Base-by-base conservation (phyloP, 139 green algal genomes). In the Chlorella sp. region DNA sequence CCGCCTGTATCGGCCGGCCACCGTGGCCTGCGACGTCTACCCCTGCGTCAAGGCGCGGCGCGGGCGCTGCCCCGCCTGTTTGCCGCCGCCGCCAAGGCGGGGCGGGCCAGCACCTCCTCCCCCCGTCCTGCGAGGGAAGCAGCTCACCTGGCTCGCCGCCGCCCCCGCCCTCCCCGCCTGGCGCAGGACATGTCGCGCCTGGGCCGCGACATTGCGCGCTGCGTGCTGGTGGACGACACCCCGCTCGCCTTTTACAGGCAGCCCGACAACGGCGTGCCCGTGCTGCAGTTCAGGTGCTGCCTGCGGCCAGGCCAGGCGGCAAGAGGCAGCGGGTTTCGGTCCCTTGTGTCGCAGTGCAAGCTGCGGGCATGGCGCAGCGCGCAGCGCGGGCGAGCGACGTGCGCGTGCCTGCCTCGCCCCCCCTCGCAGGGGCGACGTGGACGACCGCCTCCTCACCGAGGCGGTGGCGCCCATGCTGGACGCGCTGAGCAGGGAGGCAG, bases 151-250 rank as follows among this genome's bases (percentile, higher is more conserved):
- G 23, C 53, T 61, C 53, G 2, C 53, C 53, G 12, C 65, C 43
- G 8, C 29, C 17, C 27, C n/a, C 27, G n/a, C n/a, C 43, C 19
- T 5, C 11, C 1, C 45, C 21, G 42, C 48, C 11, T 12, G n/a
- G 17, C 19, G 43, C 70, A 83, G 74, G 93, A 98, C 78, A 85
- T 98, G 79, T 80, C 61, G 8, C 71, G 73, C 21, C 86, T 96
- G 59, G 91, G 89, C 5, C 84, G 89, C 25, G 80, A 90, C 62
- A 84, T 93, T 68, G 19, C 25, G 31, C 86, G 88, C 55, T 94
- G 87, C 23, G 85, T 98, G 66, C 84, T 98, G 66, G 86, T 98
- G 75, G 93, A 98, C 79, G 93, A 98, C 86, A 98, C 91, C 7
- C 91, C 93, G 8, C 82, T 98, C 59, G 91, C 93, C 35, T 97